Base-by-base conservation (phyloP, 2,329 filamentous ascomycete species). In the Stachybotrys chlorohalonatus region DNA sequence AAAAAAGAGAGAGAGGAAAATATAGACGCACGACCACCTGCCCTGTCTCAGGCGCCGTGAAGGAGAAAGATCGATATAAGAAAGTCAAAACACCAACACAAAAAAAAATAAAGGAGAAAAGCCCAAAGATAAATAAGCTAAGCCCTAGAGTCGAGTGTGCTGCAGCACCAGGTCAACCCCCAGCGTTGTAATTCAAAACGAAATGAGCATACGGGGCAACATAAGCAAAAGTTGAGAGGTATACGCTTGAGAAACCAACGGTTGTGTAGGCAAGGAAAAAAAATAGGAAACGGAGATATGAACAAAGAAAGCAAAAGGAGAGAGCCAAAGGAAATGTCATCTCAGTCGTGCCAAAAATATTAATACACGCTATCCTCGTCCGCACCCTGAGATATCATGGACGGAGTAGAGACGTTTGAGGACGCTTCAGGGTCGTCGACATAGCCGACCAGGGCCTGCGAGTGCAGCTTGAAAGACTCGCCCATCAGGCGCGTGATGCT, bases 401-500 rank as follows among this genome's bases (percentile, higher is more conserved):
- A 87, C 54, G 84, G 84, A 55, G 84, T 86, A 51, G 84, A 86
- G 52, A 83, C 83, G 62, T 82, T 84, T n/a, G 82, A 84, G 62
- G 83, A 85, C 62, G 78, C 83, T 70, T 86, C 83, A 63, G 83
- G 77, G 64, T 92, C 88, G 69, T 96, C 93, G 68, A 96, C 91
- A 67, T 96, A 97, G 70, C 93, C 92, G 61, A 93, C 84, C 39
- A 99, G 85, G 61, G 94, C 92, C 75, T 97, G 92, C 45, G 92
- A 89, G 74, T 97, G 93, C 56, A 96, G 84, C 69, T 95, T 94
- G 82, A 99, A 97, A 53, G 94, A 92, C 74, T 97, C 94, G 65
- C 94, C 94, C 89, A 97, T 96, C 52, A 97, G 84, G 69, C 95
- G 91, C 64, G 90, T 93, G 68, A 95, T 93, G 55, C 89, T 93